A percentile compares a stretch with the other conserved stretches of the same genome.
Evolutionary conservation across 1,284 basidiomycete genomes (phyloP).

Genomic region (Puccinia hordei): DNA sequence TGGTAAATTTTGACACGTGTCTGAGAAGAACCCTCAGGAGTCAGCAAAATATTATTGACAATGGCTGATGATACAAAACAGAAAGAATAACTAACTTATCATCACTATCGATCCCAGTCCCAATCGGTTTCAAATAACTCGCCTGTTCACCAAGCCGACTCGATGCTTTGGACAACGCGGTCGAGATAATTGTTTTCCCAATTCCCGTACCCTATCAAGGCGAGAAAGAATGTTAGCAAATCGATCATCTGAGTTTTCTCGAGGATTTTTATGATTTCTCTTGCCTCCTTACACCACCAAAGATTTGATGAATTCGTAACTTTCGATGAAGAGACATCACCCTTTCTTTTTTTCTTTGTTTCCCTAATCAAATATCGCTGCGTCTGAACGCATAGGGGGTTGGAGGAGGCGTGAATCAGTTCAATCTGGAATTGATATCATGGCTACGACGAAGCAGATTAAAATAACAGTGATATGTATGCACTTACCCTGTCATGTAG

Average conservation of each 20-base stretch:
- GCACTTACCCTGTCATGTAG: too few relatives aligned
- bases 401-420: too few relatives aligned
- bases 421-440: too few relatives aligned
- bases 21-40: slow-evolving; percentile 62
- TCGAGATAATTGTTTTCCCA: slow-evolving; percentile 84
- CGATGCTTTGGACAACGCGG: slow-evolving; percentile 77
- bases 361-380: too few relatives aligned
- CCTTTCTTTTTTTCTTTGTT: too few relatives aligned
- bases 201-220: slow-evolving; percentile 68
- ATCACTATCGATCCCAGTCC: slow-evolving; percentile 72
- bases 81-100: slow-evolving; percentile 81
- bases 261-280: slow-evolving; percentile 1
- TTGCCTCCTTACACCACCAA: slow-evolving; percentile 64
- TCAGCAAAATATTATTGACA: background rate
- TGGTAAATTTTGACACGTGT: slow-evolving; percentile 70
- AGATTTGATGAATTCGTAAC: slow-evolving; percentile 81
- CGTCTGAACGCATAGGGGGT: too few relatives aligned
- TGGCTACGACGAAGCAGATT: too few relatives aligned
- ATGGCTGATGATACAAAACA: slow-evolving; percentile 61
- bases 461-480: too few relatives aligned
- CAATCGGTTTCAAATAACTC: slow-evolving; percentile 87
- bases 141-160: slow-evolving; percentile 61
- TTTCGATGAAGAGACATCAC: slow-evolving; percentile 69
- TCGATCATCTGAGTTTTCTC: slow-evolving; percentile 59
- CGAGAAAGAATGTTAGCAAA: slow-evolving; percentile 60